Evolutionary conservation across 2,329 filamentous ascomycete species (phyloP).

Genomic region (Thelonectria olida): DNA sequence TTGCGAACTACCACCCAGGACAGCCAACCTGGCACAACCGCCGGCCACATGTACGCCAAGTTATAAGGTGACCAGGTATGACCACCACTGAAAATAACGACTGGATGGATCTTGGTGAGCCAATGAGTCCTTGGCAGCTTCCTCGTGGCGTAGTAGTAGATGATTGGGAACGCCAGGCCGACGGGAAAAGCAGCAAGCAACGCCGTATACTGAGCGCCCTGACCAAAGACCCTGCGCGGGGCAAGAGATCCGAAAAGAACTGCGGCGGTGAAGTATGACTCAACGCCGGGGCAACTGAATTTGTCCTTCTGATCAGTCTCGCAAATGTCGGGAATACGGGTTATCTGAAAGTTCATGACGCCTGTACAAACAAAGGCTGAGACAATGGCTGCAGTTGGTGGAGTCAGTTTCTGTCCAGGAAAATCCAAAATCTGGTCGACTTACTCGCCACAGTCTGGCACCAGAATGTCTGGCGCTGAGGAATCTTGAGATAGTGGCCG

Average conservation of each 20-base stretch:
- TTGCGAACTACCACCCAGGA: constrained; percentile 57
- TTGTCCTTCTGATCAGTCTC: constrained; percentile 45
- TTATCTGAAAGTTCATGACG: constrained; percentile 49
- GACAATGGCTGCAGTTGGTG: constrained; percentile 32
- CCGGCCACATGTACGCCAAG: constrained; percentile 55
- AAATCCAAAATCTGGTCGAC: no score
- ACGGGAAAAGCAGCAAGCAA: constrained; percentile 52
- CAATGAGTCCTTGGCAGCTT: constrained; percentile 44
- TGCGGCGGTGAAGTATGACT: constrained; percentile 51
- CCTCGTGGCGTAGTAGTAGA: constrained; percentile 50
- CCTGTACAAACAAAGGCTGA: constrained; percentile 48
- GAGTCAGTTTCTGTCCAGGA: no score
- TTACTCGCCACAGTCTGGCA: constrained; percentile 46
- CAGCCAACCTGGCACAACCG: constrained; percentile 56
- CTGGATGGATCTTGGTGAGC: constrained; percentile 53
- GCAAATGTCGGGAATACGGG: constrained; percentile 49
- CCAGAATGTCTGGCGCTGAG: constrained; percentile 47
- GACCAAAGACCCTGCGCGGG: constrained; percentile 48
- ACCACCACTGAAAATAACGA: constrained; percentile 54
- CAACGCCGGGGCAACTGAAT: constrained; percentile 50
- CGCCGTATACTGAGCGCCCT: constrained; percentile 46
- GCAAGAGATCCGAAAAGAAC: constrained; percentile 53
- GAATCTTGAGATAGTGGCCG: constrained; percentile 56
- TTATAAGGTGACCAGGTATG: constrained; percentile 57
- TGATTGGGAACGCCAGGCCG: constrained; percentile 47